Percentiles rank a stretch among this genome's conserved stretches.
phyloP scores from a whole-genome alignment of 257 asterid species.

The Salvia splendens region DNA sequence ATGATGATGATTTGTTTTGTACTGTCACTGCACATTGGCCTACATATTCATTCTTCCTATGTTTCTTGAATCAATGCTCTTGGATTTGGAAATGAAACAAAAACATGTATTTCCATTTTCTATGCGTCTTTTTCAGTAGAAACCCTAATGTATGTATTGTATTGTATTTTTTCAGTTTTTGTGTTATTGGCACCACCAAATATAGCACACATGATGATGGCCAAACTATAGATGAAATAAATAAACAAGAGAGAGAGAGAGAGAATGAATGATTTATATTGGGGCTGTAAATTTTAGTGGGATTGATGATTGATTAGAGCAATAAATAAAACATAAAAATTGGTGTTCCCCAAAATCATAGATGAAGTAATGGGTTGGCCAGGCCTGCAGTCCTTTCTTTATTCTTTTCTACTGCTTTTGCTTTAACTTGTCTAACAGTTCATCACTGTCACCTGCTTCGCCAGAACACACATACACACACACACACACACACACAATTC shows the following conservation, averaged over 20 bases:
- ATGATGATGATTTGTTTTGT: too few relatives aligned
- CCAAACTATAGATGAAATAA: not conserved
- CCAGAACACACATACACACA: slow-evolving; percentile 2
- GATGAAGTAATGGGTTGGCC: slow-evolving; percentile 22
- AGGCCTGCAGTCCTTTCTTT: slow-evolving; percentile 4
- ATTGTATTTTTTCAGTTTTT: not conserved
- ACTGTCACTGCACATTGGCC: slow-evolving; percentile 18
- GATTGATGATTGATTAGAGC: slow-evolving; percentile 41
- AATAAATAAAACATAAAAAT: slow-evolving; percentile 6
- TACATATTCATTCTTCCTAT: slow-evolving; percentile 21
- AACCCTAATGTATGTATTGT: not conserved
- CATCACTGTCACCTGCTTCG: slow-evolving; percentile 32
- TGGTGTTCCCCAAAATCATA: slow-evolving; percentile 14
- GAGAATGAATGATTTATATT: slow-evolving; percentile 9
- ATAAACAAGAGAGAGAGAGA: not conserved
- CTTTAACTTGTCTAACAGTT: slow-evolving; percentile 17
- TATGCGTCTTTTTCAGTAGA: not conserved
- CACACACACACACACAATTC: not conserved
- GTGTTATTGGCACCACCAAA: slow-evolving; percentile 6
- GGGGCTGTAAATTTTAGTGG: slow-evolving; percentile 32
- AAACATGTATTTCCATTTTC: not conserved
- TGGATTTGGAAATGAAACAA: not conserved
- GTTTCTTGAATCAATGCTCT: slow-evolving; percentile 9
- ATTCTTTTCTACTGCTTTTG: not conserved
- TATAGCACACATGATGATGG: slow-evolving; percentile 16